Conservation (phyloP, 495 filamentous ascomycete species). For the Corynascus novoguineensis region DNA sequence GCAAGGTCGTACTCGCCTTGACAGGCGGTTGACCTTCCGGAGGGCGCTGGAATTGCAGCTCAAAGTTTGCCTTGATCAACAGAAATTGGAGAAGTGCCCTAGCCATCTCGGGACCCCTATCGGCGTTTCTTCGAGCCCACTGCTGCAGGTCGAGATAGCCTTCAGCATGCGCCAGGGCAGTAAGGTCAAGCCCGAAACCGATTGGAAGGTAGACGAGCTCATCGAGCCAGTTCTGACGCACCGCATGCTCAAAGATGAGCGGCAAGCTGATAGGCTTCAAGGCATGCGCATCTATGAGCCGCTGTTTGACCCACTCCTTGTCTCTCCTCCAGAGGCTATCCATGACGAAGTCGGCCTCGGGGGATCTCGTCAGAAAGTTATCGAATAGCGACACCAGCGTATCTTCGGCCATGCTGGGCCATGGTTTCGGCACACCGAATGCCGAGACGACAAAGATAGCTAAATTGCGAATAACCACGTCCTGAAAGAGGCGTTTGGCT, state of each 20-base stretch:
- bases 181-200: slow-evolving; percentile 82
- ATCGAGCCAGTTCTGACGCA: slow-evolving; percentile 74
- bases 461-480: slow-evolving; percentile 62
- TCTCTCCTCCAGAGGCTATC: slow-evolving; percentile 86
- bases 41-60: slow-evolving; percentile 60
- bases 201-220: slow-evolving; percentile 68
- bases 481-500: slow-evolving; percentile 60
- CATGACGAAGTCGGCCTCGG: slow-evolving; percentile 74
- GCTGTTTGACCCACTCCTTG: slow-evolving; percentile 69
- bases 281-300: slow-evolving; percentile 73
- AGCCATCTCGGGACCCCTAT: slow-evolving; percentile 57
- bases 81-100: slow-evolving; percentile 66
- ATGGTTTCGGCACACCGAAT: slow-evolving; percentile 54
- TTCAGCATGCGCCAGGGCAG: slow-evolving; percentile 79
- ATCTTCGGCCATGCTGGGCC: slow-evolving; percentile 51
- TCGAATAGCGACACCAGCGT: slow-evolving; percentile 50
- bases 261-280: slow-evolving; percentile 68
- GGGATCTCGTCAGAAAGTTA: slow-evolving; percentile 43
- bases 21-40: slow-evolving; percentile 51
- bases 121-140: slow-evolving; percentile 67
- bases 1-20: slow-evolving; percentile 52
- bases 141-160: slow-evolving; percentile 70
- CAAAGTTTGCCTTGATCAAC: slow-evolving; percentile 74
- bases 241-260: slow-evolving; percentile 74
- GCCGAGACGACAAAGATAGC: slow-evolving; percentile 77